These are phyloP conservation scores for Spencermartinsiella europaea DNA, from an alignment of 805 yeast species.

Conservation along the genomic window DNA sequence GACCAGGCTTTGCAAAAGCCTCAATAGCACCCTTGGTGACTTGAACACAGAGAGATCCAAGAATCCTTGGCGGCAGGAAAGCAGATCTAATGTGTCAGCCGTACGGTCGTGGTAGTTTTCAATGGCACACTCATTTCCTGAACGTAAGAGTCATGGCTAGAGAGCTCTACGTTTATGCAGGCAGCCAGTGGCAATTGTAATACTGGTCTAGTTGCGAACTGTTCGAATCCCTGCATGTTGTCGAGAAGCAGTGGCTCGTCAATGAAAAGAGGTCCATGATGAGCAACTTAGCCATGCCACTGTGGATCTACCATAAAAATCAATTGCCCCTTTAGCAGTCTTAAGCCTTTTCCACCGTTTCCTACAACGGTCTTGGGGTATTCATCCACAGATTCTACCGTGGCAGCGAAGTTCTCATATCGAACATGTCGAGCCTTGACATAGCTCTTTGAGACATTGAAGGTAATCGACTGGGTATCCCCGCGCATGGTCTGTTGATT, in stretches of 20 bases:
- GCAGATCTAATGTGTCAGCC: slow-evolving; percentile 20
- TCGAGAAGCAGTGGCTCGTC: slow-evolving; percentile 30
- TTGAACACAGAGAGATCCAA: slow-evolving; percentile 22
- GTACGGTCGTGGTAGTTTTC: slow-evolving; percentile 27
- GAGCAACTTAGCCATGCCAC: slow-evolving; percentile 31
- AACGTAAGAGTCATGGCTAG: slow-evolving; percentile 24
- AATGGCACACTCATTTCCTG: slow-evolving; percentile 27
- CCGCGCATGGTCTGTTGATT: no score
- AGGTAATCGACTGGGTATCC: no score
- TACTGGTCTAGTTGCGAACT: slow-evolving; percentile 22
- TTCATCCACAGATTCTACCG: slow-evolving; percentile 27
- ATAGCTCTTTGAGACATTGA: slow-evolving; percentile 31
- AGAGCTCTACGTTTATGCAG: slow-evolving; percentile 23
- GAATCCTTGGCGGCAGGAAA: slow-evolving; percentile 20
- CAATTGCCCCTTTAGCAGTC: slow-evolving; percentile 22
- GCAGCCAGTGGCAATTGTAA: slow-evolving; percentile 30
- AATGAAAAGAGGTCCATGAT: slow-evolving; percentile 27
- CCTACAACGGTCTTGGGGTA: slow-evolving; percentile 24
- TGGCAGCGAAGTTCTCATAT: slow-evolving; percentile 23
- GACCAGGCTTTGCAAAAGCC: slow-evolving; percentile 24
- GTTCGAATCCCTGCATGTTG: slow-evolving; percentile 23
- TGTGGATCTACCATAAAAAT: slow-evolving; percentile 31
- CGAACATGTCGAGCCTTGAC: slow-evolving; percentile 29
- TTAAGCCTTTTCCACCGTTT: slow-evolving; percentile 27
- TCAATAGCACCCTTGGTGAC: slow-evolving; percentile 23